These are phyloP conservation scores for Bolboschoenus planiculmis DNA, from an alignment of 176 grass and related monocot species.

Conservation along the genomic window DNA sequence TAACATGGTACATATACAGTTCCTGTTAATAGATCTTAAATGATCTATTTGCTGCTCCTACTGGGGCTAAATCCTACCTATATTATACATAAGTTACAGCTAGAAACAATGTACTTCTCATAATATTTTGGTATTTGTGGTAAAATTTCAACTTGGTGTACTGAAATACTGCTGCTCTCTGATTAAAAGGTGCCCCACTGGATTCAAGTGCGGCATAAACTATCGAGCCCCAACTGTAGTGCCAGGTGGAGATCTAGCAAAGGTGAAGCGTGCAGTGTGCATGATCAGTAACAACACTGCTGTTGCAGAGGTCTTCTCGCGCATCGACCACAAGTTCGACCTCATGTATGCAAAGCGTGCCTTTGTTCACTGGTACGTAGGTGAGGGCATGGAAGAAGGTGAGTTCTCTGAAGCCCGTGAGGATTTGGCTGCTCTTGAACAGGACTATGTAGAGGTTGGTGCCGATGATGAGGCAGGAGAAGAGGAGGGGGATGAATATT, in stretches of 20 bases:
- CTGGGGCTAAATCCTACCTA: not conserved
- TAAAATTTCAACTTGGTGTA: not conserved
- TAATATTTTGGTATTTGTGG: not conserved
- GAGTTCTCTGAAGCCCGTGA: conserved; percentile 81
- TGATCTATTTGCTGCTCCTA: not conserved
- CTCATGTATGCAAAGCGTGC: conserved; percentile 77
- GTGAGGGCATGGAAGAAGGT: conserved; percentile 86
- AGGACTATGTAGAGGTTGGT: conserved; percentile 76
- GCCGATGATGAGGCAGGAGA: conserved; percentile 39
- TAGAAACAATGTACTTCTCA: not conserved
- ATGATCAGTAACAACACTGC: conserved; percentile 88
- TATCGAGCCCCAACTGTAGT: conserved; percentile 69
- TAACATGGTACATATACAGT: not conserved
- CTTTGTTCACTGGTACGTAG: conserved; percentile 79
- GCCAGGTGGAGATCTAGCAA: conserved; percentile 65
- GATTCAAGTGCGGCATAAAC: conserved; percentile 89
- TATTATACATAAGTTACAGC: not conserved
- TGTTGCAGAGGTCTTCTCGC: conserved; percentile 68
- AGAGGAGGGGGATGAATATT: conserved; percentile 44
- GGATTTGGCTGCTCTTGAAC: conserved; percentile 64
- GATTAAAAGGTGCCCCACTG: conserved; percentile 55
- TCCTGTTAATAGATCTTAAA: not conserved
- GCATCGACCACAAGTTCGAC: conserved; percentile 76
- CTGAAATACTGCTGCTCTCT: conserved; percentile 8
- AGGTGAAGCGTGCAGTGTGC: conserved; percentile 73